Evolutionary conservation across 2,329 filamentous ascomycete species (phyloP).

Genomic region (Aspergillus spinulosporus): DNA sequence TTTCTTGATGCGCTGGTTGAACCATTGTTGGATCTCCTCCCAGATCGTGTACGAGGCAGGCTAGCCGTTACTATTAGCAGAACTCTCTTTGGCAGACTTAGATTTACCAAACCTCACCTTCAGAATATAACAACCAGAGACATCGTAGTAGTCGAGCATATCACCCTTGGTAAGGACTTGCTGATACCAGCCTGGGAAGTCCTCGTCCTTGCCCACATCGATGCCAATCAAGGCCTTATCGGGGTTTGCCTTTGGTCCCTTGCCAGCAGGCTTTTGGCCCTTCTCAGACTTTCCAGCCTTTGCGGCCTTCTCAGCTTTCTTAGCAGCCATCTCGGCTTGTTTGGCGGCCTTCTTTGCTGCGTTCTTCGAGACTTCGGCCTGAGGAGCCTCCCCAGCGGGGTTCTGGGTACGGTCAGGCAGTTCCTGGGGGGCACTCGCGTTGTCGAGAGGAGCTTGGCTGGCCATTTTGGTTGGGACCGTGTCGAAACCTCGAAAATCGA

Average conservation of each 20-base stretch:
- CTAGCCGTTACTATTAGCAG: slow-evolving; percentile 34
- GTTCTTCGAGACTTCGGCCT: slow-evolving; percentile 37
- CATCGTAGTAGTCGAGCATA: slow-evolving; percentile 97
- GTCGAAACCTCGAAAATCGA: slow-evolving; percentile 19
- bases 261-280: slow-evolving; percentile 49
- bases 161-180: slow-evolving; percentile 96
- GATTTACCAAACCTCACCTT: slow-evolving; percentile 52
- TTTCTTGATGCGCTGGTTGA: slow-evolving; percentile 72
- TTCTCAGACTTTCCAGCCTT: slow-evolving; percentile 48
- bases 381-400: slow-evolving; percentile 38
- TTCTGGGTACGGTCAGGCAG: slow-evolving; percentile 43
- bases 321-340: slow-evolving; percentile 26
- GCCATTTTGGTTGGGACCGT: slow-evolving; percentile 31
- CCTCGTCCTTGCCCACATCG: slow-evolving; percentile 77
- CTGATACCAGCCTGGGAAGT: slow-evolving; percentile 95
- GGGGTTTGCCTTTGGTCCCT: slow-evolving; percentile 57
- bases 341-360: slow-evolving; percentile 31
- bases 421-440: slow-evolving; percentile 31
- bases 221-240: slow-evolving; percentile 77
- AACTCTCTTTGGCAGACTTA: background rate
- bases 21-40: slow-evolving; percentile 63
- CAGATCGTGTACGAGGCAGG: slow-evolving; percentile 67
- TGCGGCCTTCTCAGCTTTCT: slow-evolving; percentile 42
- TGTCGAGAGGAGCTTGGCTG: slow-evolving; percentile 33
- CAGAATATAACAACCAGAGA: slow-evolving; percentile 95